Evolutionary conservation across 225 moss, liverwort and hornwort species (phyloP).

Genomic region (Sphagnum contortum): DNA sequence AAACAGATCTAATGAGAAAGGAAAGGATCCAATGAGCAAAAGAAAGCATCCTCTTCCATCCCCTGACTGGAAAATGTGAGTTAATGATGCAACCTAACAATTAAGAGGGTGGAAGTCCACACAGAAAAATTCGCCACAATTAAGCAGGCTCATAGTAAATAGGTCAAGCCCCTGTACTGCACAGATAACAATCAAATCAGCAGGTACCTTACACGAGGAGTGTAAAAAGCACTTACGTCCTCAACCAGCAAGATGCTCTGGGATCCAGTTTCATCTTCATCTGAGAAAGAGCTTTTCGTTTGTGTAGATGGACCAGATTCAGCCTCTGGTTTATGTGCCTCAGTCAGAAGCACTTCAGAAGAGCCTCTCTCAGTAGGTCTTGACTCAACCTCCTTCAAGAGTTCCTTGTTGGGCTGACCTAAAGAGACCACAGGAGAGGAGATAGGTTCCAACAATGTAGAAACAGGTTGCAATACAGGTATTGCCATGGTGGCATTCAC

Average conservation of each 20-base stretch:
- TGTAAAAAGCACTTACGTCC: slow-evolving; percentile 23
- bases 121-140: too few species aligned
- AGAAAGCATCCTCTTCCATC: too few species aligned
- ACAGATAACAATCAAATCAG: too few species aligned
- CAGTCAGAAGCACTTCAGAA: slow-evolving; percentile 25
- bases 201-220: too few species aligned
- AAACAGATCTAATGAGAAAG: too few species aligned
- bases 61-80: too few species aligned
- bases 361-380: slow-evolving; percentile 11
- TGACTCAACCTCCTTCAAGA: slow-evolving; percentile 9
- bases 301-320: slow-evolving; percentile 16
- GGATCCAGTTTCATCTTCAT: slow-evolving; percentile 33
- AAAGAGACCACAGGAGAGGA: slow-evolving; percentile 6
- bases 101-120: too few species aligned
- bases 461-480: slow-evolving; percentile 21
- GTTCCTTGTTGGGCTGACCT: slow-evolving; percentile 24
- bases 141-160: too few species aligned
- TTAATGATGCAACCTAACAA: too few species aligned
- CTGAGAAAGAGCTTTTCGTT: slow-evolving; percentile 26
- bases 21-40: too few species aligned
- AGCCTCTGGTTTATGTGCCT: slow-evolving; percentile 19
- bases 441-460: slow-evolving; percentile 13
- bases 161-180: too few species aligned
- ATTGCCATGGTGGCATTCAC: slow-evolving; percentile 24
- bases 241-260: slow-evolving; percentile 44